Evolutionary conservation across 2,329 filamentous ascomycete genomes (phyloP).

Genomic region (Gyromitra esculenta): DNA sequence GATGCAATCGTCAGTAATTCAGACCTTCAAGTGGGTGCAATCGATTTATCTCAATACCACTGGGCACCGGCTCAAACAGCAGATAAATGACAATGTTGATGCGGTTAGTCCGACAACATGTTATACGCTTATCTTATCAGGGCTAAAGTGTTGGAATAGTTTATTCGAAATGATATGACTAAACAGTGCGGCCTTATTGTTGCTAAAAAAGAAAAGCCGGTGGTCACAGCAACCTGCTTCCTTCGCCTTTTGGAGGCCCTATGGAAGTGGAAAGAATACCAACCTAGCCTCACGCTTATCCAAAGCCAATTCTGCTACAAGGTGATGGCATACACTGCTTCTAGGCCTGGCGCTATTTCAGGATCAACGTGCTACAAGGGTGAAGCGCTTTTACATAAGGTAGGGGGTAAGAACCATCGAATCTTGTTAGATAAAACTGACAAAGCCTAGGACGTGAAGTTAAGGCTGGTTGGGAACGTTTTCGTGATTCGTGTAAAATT

Average conservation of each 20-base stretch:
- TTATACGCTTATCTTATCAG: too few species aligned
- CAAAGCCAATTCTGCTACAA: constrained; percentile 1
- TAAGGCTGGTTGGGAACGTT: too few species aligned
- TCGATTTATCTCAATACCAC: too few species aligned
- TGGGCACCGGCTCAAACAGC: too few species aligned
- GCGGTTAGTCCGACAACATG: too few species aligned
- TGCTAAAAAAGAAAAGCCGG: background rate
- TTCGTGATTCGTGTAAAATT: too few species aligned
- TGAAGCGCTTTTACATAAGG: constrained; percentile 13
- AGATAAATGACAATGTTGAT: too few species aligned
- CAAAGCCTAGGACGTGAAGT: too few species aligned
- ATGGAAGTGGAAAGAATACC: constrained; percentile 2
- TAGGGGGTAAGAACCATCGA: background rate
- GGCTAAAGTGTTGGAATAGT: too few species aligned
- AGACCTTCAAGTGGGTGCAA: too few species aligned
- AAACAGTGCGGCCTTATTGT: background rate
- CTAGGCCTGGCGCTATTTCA: constrained; percentile 6
- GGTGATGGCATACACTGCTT: constrained; percentile 19
- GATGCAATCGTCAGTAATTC: too few species aligned
- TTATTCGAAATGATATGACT: too few species aligned
- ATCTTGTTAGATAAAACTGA: background rate
- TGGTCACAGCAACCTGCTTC: constrained; percentile 4
- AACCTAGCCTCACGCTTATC: background rate
- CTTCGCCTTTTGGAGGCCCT: background rate
- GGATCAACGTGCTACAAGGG: background rate